Evolutionary conservation across 805 yeast genomes (phyloP).

Genomic region (Zygosaccharomyces siamensis): DNA sequence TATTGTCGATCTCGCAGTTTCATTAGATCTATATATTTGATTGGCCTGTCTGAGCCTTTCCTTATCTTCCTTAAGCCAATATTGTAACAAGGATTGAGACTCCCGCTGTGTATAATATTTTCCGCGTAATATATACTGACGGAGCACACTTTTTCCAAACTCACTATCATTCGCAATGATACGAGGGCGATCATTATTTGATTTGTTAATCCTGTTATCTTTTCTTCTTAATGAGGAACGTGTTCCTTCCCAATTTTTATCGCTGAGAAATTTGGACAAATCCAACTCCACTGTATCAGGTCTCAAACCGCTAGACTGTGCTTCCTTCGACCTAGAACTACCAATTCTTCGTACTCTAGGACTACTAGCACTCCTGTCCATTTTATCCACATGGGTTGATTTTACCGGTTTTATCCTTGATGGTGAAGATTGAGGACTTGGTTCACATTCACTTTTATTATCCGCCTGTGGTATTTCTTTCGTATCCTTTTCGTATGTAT

Average conservation of each 20-base stretch:
- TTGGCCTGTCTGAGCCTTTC: slow-evolving; percentile 35
- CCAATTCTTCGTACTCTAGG: neutral
- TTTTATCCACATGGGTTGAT: neutral
- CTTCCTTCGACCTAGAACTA: neutral
- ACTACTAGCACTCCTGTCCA: neutral
- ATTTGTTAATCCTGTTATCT: slow-evolving; percentile 7
- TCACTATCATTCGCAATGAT: neutral
- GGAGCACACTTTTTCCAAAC: slow-evolving; percentile 6
- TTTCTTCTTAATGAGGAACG: slow-evolving; percentile 18
- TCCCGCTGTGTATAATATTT: slow-evolving; percentile 21
- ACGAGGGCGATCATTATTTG: neutral
- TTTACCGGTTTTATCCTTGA: neutral
- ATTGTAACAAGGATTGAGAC: slow-evolving; percentile 12
- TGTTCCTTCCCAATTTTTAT: slow-evolving; percentile 3
- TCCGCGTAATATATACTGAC: slow-evolving; percentile 23
- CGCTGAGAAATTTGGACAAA: slow-evolving; percentile 14
- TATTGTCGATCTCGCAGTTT: slow-evolving; percentile 49
- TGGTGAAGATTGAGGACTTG: neutral
- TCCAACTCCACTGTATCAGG: slow-evolving; percentile 15
- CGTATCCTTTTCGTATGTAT: neutral
- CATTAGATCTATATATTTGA: slow-evolving; percentile 41
- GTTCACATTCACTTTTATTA: neutral
- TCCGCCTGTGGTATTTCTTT: neutral
- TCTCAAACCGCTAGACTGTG: neutral
- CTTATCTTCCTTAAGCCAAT: slow-evolving; percentile 10